A percentile compares a stretch with the other conserved stretches of the same genome.
These are phyloP conservation scores for Clonostachys rosea DNA, from an alignment of 2,329 filamentous ascomycete genomes.

Conservation along the genomic window DNA sequence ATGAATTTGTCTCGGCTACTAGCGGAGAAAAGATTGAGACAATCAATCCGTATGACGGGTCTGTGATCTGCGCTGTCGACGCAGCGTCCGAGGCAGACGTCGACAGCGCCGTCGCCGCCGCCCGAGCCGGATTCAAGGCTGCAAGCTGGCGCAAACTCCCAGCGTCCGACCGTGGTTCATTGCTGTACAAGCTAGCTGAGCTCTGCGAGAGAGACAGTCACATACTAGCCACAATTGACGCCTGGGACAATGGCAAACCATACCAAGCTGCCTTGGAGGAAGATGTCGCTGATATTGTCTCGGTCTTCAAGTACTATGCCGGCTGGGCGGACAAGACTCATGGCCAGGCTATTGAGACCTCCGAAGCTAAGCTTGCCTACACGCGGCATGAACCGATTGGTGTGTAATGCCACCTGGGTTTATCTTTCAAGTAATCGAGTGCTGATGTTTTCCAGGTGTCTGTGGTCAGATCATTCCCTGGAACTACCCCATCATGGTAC, in stretches of 20 bases:
- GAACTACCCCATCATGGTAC: constrained; percentile 67
- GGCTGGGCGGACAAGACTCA: constrained; percentile 90
- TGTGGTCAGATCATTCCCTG: constrained; percentile 81
- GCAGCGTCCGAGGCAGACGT: constrained; percentile 88
- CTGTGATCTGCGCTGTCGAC: constrained; percentile 66
- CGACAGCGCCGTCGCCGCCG: constrained; percentile 75
- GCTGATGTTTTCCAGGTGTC: constrained; percentile 56
- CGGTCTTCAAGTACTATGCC: constrained; percentile 68
- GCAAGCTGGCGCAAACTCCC: constrained; percentile 62
- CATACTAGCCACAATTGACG: constrained; percentile 75
- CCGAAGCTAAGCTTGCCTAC: constrained; percentile 11
- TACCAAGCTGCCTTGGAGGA: constrained; percentile 62
- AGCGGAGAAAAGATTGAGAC: constrained; percentile 6
- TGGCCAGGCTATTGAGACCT: constrained; percentile 80
- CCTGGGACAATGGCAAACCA: constrained; percentile 69
- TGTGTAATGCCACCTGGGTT: no score
- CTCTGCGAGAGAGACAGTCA: constrained; percentile 75
- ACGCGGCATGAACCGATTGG: no score
- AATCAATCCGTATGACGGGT: constrained; percentile 9
- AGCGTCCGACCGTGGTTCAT: constrained; percentile 66
- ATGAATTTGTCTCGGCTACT: constrained; percentile 9
- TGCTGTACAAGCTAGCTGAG: constrained; percentile 73
- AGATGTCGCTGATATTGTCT: constrained; percentile 62
- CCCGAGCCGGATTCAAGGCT: constrained; percentile 80
- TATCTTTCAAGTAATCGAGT: constrained; percentile 43